phyloP scores from a whole-genome alignment of 208 protist genomes.

The Balamuthia mandrillaris region DNA sequence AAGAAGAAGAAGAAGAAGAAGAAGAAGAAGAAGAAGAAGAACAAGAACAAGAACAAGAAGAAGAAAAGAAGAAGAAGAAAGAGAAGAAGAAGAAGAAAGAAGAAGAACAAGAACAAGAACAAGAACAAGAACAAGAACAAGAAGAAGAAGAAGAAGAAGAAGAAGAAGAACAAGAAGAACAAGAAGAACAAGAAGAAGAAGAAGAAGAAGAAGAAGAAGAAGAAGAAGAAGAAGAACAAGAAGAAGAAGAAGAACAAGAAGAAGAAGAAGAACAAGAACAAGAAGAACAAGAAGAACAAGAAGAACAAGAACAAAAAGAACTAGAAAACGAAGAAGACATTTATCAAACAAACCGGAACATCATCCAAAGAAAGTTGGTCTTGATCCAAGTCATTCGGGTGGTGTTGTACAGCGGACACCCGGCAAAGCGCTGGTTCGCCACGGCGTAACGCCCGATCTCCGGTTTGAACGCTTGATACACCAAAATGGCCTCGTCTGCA shows the following conservation, averaged over 20 bases:
- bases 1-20: neutral
- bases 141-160: neutral
- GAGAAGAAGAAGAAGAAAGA: neutral
- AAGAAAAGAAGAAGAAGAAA: neutral
- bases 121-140: neutral
- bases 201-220: neutral
- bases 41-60: neutral
- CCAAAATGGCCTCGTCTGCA: constrained; percentile 57
- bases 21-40: neutral
- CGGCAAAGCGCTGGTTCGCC: constrained; percentile 52
- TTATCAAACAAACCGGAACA: constrained; percentile 42
- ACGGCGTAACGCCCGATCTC: constrained; percentile 63
- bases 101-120: neutral
- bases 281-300: neutral
- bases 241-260: neutral
- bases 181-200: neutral
- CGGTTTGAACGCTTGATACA: constrained; percentile 67
- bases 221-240: neutral
- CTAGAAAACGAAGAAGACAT: neutral
- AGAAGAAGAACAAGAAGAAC: neutral
- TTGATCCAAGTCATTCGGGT: constrained; percentile 72
- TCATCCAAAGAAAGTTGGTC: constrained; percentile 71
- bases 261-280: neutral
- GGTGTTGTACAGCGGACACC: constrained; percentile 38
- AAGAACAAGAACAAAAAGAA: neutral